phyloP scores from a whole-genome alignment of 2,329 filamentous ascomycete genomes.

The Scedosporium apiospermum region DNA sequence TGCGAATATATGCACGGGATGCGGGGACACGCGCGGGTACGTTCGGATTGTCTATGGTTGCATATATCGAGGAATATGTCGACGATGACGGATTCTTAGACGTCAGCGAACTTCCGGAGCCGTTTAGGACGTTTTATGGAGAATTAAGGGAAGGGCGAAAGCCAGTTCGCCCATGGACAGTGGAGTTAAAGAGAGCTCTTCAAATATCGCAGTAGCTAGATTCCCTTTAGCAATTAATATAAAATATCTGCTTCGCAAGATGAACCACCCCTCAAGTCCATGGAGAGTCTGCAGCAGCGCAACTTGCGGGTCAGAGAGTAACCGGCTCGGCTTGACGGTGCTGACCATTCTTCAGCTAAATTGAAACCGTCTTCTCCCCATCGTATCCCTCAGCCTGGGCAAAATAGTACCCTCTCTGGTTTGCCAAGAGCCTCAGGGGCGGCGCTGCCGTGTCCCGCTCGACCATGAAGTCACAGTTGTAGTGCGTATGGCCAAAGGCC shows the following conservation, averaged over 20 bases:
- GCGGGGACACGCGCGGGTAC: conserved; percentile 11
- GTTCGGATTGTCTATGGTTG: conserved; percentile 15
- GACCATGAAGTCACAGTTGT: conserved; percentile 28
- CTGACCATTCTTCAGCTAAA: not conserved
- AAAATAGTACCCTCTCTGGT: conserved; percentile 23
- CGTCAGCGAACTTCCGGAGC: conserved; percentile 12
- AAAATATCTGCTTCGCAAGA: too few relatives aligned
- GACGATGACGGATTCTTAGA: conserved; percentile 16
- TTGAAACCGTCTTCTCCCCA: not conserved
- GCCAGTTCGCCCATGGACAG: too few relatives aligned
- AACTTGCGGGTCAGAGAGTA: not conserved
- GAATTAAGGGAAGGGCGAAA: conserved; percentile 10
- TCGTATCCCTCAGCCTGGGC: not conserved
- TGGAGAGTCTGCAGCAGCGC: too few relatives aligned
- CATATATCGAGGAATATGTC: conserved; percentile 16
- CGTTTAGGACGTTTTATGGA: conserved; percentile 11
- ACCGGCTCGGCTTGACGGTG: not conserved
- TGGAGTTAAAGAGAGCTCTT: too few relatives aligned
- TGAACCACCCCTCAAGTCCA: too few relatives aligned
- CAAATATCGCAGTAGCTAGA: too few relatives aligned
- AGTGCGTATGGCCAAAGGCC: conserved; percentile 41
- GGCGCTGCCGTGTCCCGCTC: conserved; percentile 10
- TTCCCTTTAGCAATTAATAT: too few relatives aligned
- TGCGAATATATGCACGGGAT: conserved; percentile 16
- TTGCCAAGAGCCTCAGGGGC: conserved; percentile 11